Percentiles rank a stretch among this genome's conserved stretches.
phyloP scores from a whole-genome alignment of 2,329 filamentous ascomycete species.

The Thermomyces lanuginosus region DNA sequence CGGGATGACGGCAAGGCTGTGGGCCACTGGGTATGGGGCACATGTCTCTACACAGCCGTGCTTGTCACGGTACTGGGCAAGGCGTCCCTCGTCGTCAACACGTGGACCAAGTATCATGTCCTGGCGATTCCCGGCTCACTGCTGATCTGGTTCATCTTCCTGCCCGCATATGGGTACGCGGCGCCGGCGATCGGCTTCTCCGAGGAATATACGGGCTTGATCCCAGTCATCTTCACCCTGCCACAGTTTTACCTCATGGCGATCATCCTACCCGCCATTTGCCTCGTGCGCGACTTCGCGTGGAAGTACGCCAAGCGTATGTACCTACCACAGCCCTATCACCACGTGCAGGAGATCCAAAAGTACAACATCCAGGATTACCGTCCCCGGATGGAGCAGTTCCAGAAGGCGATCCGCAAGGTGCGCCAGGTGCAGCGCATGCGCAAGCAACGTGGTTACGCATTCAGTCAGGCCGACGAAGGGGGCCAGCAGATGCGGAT shows the following conservation, averaged over 20 bases:
- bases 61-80: constrained; percentile 87
- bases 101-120: constrained; percentile 97
- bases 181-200: constrained; percentile 72
- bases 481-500: constrained; percentile 66
- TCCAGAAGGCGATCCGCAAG: constrained; percentile 98
- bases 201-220: constrained; percentile 67
- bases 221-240: constrained; percentile 63
- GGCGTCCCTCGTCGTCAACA: constrained; percentile 83
- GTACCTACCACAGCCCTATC: constrained; percentile 90
- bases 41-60: constrained; percentile 84
- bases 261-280: constrained; percentile 62
- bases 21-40: constrained; percentile 97
- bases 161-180: constrained; percentile 72
- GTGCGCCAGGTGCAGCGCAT: constrained; percentile 96
- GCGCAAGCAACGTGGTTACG: constrained; percentile 97
- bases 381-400: constrained; percentile 95
- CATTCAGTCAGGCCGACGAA: constrained; percentile 95
- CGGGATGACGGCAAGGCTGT: constrained; percentile 64
- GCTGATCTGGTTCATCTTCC: constrained; percentile 76
- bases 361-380: constrained; percentile 99
- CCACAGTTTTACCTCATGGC: constrained; percentile 85
- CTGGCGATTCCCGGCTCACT: constrained; percentile 90
- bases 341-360: constrained; percentile 98
- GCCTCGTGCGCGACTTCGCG: constrained; percentile 71
- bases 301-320: constrained; percentile 98